Evolutionary conservation across 2,329 filamentous ascomycete species (phyloP), one percentile per base, ranked within the genome.

Genomic region (Thielaviopsis cerberus): DNA sequence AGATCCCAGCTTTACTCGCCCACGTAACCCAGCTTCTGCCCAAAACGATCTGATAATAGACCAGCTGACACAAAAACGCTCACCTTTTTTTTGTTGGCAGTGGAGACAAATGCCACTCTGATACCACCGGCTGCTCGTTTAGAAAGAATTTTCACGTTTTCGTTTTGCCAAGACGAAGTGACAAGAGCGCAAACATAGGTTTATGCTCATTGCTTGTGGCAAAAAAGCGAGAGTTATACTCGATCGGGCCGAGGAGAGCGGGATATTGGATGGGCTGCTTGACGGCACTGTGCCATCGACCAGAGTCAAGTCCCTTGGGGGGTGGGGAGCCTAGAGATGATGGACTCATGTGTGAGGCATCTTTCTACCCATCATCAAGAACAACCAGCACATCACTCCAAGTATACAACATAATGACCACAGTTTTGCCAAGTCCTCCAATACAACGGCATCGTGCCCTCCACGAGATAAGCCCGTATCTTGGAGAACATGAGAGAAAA

Each of bases 21-120:
- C n/a, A n/a, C n/a, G n/a, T n/a, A 22, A 20, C 17, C 17, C 8
- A n/a, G 7, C 37, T 34, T 11, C 3, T n/a, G n/a, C n/a, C n/a
- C 15, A 13, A 17, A 57, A 53, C 17, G 22, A 53, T 57, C 30
- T 53, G 56, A 57, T 57, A 53, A 57, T 7, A 51, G 6, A 37
- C 3, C 3, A 37, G 17, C 11, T 2, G n/a, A n/a, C 15, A 41
- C 15, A 41, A 41, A 41, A 41, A n/a, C 15, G 7, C 34, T 17
- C 13, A 41, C 34, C 27, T 41, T 15, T 5, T 11, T 3, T 41
- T n/a, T n/a, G 15, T 10, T 41, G 13, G 34, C 7, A 41, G 4
- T 13, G 15, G 34, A 17, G 34, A 4, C 34, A 17, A 17, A 41
- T 41, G 34, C n/a, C 15, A 41, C 34, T 3, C 4, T 41, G n/a